Conservation (phyloP, 1,284 basidiomycete species). For the Albatrellus sp. region DNA sequence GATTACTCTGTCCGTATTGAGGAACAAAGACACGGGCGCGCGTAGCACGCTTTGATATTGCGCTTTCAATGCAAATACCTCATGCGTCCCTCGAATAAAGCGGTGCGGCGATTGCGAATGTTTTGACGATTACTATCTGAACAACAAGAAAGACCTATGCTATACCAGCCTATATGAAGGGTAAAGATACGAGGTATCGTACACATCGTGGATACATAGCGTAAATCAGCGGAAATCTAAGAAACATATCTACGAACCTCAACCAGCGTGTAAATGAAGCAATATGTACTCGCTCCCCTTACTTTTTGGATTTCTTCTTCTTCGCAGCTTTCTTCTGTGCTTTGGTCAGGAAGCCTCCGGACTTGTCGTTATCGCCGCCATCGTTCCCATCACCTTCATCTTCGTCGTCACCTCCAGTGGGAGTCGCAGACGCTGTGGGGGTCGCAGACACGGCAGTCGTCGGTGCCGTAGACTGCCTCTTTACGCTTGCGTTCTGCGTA, state of each 20-base stretch:
- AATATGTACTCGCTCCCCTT: not conserved
- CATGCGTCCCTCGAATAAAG: no score
- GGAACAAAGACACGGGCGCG: no score
- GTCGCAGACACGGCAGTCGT: not conserved
- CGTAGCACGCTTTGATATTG: no score
- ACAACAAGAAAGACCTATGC: not conserved
- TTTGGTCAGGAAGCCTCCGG: conserved; percentile 8
- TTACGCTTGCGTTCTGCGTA: conserved; percentile 1
- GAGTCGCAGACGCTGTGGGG: conserved; percentile 5
- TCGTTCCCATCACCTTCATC: conserved; percentile 7
- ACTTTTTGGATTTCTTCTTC: conserved; percentile 8
- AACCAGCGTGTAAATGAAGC: no score
- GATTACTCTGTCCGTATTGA: no score
- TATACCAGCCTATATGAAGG: not conserved
- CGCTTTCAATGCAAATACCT: no score
- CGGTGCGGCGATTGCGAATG: not conserved
- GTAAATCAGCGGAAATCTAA: not conserved
- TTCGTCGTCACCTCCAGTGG: conserved; percentile 10
- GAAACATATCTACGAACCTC: not conserved
- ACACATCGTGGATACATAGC: not conserved
- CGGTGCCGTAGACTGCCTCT: conserved; percentile 1
- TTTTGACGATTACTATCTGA: not conserved
- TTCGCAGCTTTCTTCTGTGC: conserved; percentile 5
- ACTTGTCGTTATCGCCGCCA: conserved; percentile 7
- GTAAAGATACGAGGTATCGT: not conserved